Evolutionary conservation across 805 yeast genomes (phyloP), one percentile per base, ranked within the genome.

Genomic region (Starmerella cellae): DNA sequence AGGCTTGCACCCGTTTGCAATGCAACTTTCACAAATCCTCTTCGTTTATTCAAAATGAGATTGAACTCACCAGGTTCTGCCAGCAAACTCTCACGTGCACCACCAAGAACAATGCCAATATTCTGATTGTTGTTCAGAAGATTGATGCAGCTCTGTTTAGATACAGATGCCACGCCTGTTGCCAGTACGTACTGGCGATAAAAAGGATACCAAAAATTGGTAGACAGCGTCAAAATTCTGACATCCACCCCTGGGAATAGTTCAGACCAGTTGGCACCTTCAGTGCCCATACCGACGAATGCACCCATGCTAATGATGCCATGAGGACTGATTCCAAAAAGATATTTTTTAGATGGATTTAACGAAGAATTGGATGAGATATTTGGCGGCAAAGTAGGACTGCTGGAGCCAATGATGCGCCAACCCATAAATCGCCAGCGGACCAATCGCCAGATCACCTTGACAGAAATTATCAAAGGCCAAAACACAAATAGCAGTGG

Each of bases 251-350:
- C 95, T 0, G 97, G 95, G 50, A 88, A 83, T 11, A 73, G 49
- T 18, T 69, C 60, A 18, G 73, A 65, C 69, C 81, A 79, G 20
- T 73, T 69, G 3, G 84, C 77, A 19, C 93, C 88, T 46, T 87
- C 85, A 4, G 94, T 82, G 0, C 79, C 84, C 48, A 87, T 65
- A 0, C 79, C 77, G 1, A 94, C 94, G 58, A 87, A 77, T 1
- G 79, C 87, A 2, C 96, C 95, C 71, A 87, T 70, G 1, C 94
- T 82, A 11, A 87, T 85, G 14, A 88, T 87, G 0, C 98, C 98
- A 60, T 91, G 98, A 0, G 98, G 98, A 60, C 87, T 96, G 55
- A 83, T 79, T 0, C 95, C 94, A 61, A 88, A 88, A 2, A 88
- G 74, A 60, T 91, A 88, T 29, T 79, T 65, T 2, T 50, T 45